A percentile compares a stretch with the other conserved stretches of the same genome.
Evolutionary conservation across 2,329 filamentous ascomycete species (phyloP).

Genomic region (Aureobasidium zeae): DNA sequence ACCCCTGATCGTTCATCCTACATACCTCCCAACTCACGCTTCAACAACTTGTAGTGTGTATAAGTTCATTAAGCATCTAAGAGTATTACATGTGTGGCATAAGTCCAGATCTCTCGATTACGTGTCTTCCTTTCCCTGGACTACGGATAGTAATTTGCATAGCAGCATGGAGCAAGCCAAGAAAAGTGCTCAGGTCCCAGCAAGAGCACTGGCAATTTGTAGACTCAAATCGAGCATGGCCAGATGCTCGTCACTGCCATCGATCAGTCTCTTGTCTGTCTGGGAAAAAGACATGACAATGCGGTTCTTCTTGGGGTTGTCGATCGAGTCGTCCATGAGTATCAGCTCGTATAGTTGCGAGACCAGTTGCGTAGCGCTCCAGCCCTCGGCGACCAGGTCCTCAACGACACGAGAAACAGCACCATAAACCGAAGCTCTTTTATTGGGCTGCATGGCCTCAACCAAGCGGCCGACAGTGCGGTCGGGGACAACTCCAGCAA

Average conservation of each 20-base stretch:
- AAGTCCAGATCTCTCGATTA: too few species aligned
- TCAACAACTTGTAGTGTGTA: not conserved
- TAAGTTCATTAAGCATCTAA: constrained; percentile 3
- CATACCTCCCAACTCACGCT: not conserved
- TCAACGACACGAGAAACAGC: constrained; percentile 71
- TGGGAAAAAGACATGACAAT: constrained; percentile 88
- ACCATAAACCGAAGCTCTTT: constrained; percentile 57
- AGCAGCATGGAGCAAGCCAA: too few species aligned
- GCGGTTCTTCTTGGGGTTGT: constrained; percentile 78
- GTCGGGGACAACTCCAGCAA: constrained; percentile 85
- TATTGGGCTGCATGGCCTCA: constrained; percentile 64
- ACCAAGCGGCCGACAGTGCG: constrained; percentile 61
- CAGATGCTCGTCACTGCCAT: constrained; percentile 91
- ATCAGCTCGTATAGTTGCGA: constrained; percentile 76
- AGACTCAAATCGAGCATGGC: constrained; percentile 78
- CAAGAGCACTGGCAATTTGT: constrained; percentile 45
- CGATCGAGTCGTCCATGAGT: constrained; percentile 63
- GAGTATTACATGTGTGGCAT: constrained; percentile 9
- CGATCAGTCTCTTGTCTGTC: constrained; percentile 84
- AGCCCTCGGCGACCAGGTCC: constrained; percentile 89
- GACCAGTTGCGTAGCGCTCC: constrained; percentile 86
- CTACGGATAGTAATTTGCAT: too few species aligned
- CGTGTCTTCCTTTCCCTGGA: too few species aligned
- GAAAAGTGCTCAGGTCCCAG: constrained; percentile 12
- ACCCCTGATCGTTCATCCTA: not conserved